phyloP scores from a whole-genome alignment of 345 rosid species.

The rapeseed (Brassica napus) region Da-Ae NC_063434.1:11169001-11169500 shows the following conservation, averaged over 20 bases:
- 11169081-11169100: conserved; percentile 77
- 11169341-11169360: conserved; percentile 91
- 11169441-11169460: conserved; percentile 76
- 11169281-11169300: conserved; percentile 99
- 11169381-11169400: conserved; percentile 89
- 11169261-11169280: conserved; percentile 67
- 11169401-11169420: conserved; percentile 51
- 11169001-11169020: conserved; percentile 74
- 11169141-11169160: conserved; percentile 62
- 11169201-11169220: conserved; percentile 76
- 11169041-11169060: conserved; percentile 86
- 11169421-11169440: conserved; percentile 66
- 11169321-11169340: conserved; percentile 73
- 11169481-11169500: conserved; percentile 71
- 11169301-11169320: conserved; percentile 77
- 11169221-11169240: conserved; percentile 82
- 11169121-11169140: conserved; percentile 91
- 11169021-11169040: conserved; percentile 60
- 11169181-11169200: conserved; percentile 75
- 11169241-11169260: conserved; percentile 70
- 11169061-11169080: conserved; percentile 75
- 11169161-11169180: conserved; percentile 89
- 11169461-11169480: conserved; percentile 76
- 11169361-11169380: conserved; percentile 85
- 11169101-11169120: conserved; percentile 82